Evolutionary conservation across 176 grass and related monocot genomes (phyloP).

Genomic region (Elymus sibiricus): DNA sequence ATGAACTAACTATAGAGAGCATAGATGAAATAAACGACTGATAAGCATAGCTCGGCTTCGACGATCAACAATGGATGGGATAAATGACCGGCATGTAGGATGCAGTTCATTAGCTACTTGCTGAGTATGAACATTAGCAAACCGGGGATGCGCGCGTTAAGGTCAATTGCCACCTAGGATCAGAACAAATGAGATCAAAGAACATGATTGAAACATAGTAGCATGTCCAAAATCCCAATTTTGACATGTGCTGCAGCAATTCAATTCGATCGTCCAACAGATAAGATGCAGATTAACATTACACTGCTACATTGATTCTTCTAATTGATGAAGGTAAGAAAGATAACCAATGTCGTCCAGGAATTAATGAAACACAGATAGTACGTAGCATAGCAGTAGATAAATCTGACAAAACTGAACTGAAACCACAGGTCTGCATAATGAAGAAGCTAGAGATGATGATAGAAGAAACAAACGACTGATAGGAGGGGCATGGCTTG

Average conservation of each 20-base stretch:
- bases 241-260: not conserved
- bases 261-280: not conserved
- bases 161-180: not conserved
- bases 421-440: not conserved
- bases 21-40: too few relatives aligned
- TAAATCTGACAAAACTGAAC: not conserved
- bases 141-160: not conserved
- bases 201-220: not conserved
- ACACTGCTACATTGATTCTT: not conserved
- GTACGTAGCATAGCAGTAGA: not conserved
- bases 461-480: too few relatives aligned
- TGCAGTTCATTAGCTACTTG: too few relatives aligned
- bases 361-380: not conserved
- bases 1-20: too few relatives aligned
- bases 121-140: not conserved
- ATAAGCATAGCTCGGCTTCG: not conserved
- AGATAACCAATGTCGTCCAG: not conserved
- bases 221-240: not conserved
- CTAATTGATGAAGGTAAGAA: not conserved
- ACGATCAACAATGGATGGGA: not conserved
- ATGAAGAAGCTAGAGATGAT: too few relatives aligned
- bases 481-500: too few relatives aligned
- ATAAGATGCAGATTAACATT: not conserved
- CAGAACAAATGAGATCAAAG: not conserved
- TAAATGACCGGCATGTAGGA: not conserved